Evolutionary conservation across 129 eudicot genomes (phyloP), one percentile per base, ranked within the genome.

Genomic region (Tagetes patula): DNA sequence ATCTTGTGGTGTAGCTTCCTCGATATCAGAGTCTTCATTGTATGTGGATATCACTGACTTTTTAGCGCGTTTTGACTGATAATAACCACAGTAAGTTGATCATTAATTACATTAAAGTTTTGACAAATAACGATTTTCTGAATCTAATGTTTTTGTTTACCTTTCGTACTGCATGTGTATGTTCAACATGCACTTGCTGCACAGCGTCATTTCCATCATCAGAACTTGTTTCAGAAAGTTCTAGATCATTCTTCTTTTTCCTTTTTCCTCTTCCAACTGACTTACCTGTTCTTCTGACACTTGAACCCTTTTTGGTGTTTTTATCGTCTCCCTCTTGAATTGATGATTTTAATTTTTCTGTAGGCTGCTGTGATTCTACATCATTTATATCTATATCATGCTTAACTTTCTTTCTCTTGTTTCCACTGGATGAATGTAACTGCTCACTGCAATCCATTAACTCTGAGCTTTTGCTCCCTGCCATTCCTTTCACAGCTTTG

Each of bases 401-500:
- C 34, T 60, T 77, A 65, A 34, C 72, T 67, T 76, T 79, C 75
- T 86, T 77, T 82, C 70, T 85, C 67, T 74, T 87, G 62, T 78
- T 83, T 40, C 73, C 70, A 46, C 65, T 70, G 49, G 91, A 43
- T 38, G 63, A 68, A 32, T 73, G 73, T 71, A 53, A 67, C 36
- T 40, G 74, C 39, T 45, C 79, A 10, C 43, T 41, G 6, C 81
- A 80, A 55, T 76, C 85, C 68, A 78, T 70, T 12, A 79, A 56
- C 63, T 77, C 89, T 8, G 49, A 58, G 65, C 88, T 75, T 69
- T 81, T 81, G 48, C 81, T 68, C 40, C 86, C 89, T 46, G 78
- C 73, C 61, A 91, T 83, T 66, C 90, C 90, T 84, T 86, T 90
- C 63, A 93, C 85, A 53, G 96, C 96, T 58, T 86, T 83, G 47